These are phyloP conservation scores for Gentiana straminea DNA, from an alignment of 257 asterid genomes.

Conservation along the genomic window DNA sequence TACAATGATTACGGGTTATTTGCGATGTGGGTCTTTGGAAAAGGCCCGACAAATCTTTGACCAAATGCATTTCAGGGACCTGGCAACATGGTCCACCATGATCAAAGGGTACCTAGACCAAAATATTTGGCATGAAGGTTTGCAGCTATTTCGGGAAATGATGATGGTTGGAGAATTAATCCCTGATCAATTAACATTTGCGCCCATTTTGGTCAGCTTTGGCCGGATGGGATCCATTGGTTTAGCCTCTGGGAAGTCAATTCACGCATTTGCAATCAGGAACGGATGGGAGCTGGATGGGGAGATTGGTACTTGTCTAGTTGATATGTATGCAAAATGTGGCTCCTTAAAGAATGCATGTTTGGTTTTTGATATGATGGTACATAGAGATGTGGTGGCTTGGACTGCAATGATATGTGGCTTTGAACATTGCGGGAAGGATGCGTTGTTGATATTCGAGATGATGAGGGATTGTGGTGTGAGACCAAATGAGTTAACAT, in stretches of 20 bases:
- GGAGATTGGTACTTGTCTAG: conserved; percentile 42
- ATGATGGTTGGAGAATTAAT: conserved; percentile 7
- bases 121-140: conserved; percentile 28
- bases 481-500: conserved; percentile 53
- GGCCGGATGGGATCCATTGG: conserved; percentile 40
- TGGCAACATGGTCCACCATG: conserved; percentile 50
- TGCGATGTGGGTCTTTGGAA: conserved; percentile 21
- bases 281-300: conserved; percentile 40
- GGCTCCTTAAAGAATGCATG: conserved; percentile 40
- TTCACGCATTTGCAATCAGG: conserved; percentile 36
- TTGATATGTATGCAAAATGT: conserved; percentile 59
- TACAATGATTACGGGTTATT: conserved; percentile 40
- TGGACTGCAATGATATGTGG: conserved; percentile 66
- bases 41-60: conserved; percentile 32
- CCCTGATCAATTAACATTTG: conserved; percentile 44
- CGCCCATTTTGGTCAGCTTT: conserved; percentile 34
- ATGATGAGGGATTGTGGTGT: conserved; percentile 37
- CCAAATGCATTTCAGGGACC: conserved; percentile 31
- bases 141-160: conserved; percentile 39
- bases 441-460: conserved; percentile 34
- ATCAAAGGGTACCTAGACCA: conserved; percentile 35
- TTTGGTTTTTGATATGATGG: conserved; percentile 27
- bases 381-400: conserved; percentile 31
- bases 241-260: conserved; percentile 34
- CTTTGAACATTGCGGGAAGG: conserved; percentile 35